Percentiles rank a stretch among this genome's conserved stretches.
Conservation (phyloP, 768 basidiomycete genomes). For the Dioszegia crocea region DNA sequence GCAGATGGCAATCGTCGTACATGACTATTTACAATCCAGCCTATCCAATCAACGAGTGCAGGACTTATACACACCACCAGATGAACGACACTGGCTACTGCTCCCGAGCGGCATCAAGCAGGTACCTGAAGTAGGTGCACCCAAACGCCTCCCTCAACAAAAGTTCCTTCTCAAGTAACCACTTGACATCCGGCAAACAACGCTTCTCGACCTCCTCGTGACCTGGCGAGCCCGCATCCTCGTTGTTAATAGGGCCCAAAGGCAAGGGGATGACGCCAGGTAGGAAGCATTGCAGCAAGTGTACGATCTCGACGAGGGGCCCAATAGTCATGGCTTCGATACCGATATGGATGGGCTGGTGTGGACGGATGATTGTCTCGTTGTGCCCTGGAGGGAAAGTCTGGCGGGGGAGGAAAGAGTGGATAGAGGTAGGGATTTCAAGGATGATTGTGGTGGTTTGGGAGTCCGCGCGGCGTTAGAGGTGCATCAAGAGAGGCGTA, state of each 20-base stretch:
- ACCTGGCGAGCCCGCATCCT: neutral
- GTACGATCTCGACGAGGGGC: neutral
- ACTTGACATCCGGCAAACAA: conserved; percentile 1
- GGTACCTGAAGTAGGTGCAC: conserved; percentile 7
- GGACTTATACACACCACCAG: neutral
- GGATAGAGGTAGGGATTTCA: conserved; percentile 1
- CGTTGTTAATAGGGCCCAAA: neutral
- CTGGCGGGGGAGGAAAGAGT: neutral
- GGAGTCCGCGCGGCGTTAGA: neutral
- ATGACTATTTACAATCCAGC: too few species aligned
- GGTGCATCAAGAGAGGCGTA: neutral
- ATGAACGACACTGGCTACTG: neutral
- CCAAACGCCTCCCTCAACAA: conserved; percentile 11
- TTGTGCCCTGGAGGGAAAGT: neutral
- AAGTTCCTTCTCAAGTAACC: conserved; percentile 4
- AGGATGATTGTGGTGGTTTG: neutral
- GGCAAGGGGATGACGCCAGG: neutral
- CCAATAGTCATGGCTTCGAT: neutral
- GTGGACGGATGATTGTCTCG: neutral
- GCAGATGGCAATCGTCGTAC: too few species aligned
- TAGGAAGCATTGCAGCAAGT: conserved; percentile 5
- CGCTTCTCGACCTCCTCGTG: neutral
- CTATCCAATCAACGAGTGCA: too few species aligned
- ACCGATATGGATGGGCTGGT: conserved; percentile 2
- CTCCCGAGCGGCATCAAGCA: conserved; percentile 6